Base-by-base conservation (phyloP, 768 basidiomycete species). In the Rhodotorula graminis region DNA sequence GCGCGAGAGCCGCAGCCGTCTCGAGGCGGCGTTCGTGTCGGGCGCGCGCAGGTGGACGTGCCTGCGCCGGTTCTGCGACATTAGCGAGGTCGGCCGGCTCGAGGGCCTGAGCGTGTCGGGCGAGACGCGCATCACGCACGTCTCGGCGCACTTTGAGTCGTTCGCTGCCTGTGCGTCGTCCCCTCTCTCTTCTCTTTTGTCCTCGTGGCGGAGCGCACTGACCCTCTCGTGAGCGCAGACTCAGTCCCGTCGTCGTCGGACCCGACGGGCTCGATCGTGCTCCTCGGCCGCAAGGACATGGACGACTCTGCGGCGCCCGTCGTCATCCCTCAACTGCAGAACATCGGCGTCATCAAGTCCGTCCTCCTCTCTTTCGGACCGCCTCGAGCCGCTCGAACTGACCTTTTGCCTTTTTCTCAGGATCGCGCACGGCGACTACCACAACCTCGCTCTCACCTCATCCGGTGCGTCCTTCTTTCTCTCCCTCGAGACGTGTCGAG, bases 401-500 rank as follows among this genome's bases (percentile, higher is more conserved):
- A 49, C 2, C n/a, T 31, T 31, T 4, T 6, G 15, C 29, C 23
- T 33, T 21, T 21, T 23, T 15, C n/a, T 27, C 71, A 91, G 91
- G 63, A 88, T 95, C 67, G 88, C 89, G 23, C 85, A 93, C 63
- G 95, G 95, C 11, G 95, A 98, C 81, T 96, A 94, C 80, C 95
- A 98, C 82, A 88, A 85, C 78, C 90, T 87, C 49, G 94, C 95
- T 1, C 83, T 96, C 77, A 94, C 92, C 6, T 84, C 86, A 52
- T 80, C 84, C 33, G 95, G 94, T 25, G 85, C 88, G 78, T 82
- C 93, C 19, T 94, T 91, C 92, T 92, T 92, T 25, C 75, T 80
- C 37, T 89, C 87, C 10, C 3, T 27, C 14, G 31, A 14, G 23
- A 9, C 52, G 15, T n/a, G n/a, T n/a, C n/a, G n/a, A n/a, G 29